Conservation (phyloP, 768 basidiomycete species). For the Boletus rubescentipes region DNA sequence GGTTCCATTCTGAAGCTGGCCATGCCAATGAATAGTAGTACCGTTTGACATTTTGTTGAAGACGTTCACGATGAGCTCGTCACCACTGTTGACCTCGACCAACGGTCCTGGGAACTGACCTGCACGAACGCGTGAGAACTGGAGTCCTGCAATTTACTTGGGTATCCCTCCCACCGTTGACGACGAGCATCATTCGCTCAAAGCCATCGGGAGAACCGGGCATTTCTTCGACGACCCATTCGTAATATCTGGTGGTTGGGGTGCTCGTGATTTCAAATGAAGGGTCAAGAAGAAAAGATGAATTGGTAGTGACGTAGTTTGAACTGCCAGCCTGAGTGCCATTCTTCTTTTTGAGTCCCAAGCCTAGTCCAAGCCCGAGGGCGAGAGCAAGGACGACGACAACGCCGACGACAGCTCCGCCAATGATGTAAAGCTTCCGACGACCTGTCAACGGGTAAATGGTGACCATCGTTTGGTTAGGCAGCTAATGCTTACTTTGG, state of each 20-base stretch:
- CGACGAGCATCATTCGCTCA: slow-evolving; percentile 43
- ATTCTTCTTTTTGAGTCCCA: slow-evolving; percentile 25
- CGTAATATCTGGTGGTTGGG: slow-evolving; percentile 42
- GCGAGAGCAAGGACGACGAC: slow-evolving; percentile 21
- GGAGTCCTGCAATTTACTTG: neutral
- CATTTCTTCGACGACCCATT: slow-evolving; percentile 42
- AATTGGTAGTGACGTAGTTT: slow-evolving; percentile 23
- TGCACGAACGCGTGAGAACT: slow-evolving; percentile 10
- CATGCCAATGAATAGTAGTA: slow-evolving; percentile 36
- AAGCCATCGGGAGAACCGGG: slow-evolving; percentile 42
- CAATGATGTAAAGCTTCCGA: slow-evolving; percentile 20
- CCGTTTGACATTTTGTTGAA: slow-evolving; percentile 34
- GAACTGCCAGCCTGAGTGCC: neutral
- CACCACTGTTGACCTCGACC: slow-evolving; percentile 36
- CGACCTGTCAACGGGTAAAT: slow-evolving; percentile 12
- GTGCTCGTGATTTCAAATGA: slow-evolving; percentile 26
- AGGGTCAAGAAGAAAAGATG: slow-evolving; percentile 30
- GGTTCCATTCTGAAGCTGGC: slow-evolving; percentile 44
- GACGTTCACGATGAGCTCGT: slow-evolving; percentile 35
- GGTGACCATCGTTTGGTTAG: neutral
- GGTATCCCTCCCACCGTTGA: slow-evolving; percentile 37
- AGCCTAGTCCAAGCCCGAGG: slow-evolving; percentile 30
- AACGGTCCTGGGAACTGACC: slow-evolving; percentile 37
- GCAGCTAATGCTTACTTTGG: slow-evolving; percentile 7
- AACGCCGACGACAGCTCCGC: slow-evolving; percentile 9